Evolutionary conservation across 345 rosid genomes (phyloP), one percentile per base, ranked within the genome.

Genomic region (Linum trigynum): DNA sequence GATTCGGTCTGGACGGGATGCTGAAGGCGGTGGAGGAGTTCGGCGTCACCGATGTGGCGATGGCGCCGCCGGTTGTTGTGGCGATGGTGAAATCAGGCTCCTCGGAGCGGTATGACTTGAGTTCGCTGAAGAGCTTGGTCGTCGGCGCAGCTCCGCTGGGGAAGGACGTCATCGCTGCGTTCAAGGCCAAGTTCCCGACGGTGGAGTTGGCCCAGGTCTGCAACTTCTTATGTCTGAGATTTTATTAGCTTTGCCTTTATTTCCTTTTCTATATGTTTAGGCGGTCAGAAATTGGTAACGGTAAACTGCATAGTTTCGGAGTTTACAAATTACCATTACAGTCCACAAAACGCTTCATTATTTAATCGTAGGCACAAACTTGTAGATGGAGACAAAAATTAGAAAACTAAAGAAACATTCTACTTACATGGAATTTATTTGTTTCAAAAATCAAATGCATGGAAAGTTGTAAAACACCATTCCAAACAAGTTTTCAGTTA

Each of bases 141-240:
- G 37, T 70, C 9, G 81, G 81, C 12, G 74, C 66, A 7, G 78
- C 81, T 38, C 71, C 78, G 36, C 73, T 74, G 5, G 70, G 81
- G 5, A 74, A 69, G 71, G 81, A 74, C 9, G 39, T 45, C 36
- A 65, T 78, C 4, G 59, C 38, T 3, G 56, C 72, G 38, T 74
- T 78, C 62, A 14, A 7, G 4, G 15, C 61, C 2, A 72, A 16
- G 69, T 75, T 75, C 60, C 76, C 76, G 0, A 38, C 53, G 15
- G 74, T 64, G 0, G 57, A 1, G 35, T 56, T 78, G 0, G 7
- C 37, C 57, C 78, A 78, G 72, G 78, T 71, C 5, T 41, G 73
- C 65, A 2, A 1, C n/a, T 2, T 36, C 10, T 51, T 7, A 2
- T 11, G 38, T 15, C 39, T 15, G 35, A 39, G 10, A 14, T 11